Evolutionary conservation across 768 basidiomycete species (phyloP), one percentile per base, ranked within the genome.

Genomic region (Glaciozyma martinii): DNA sequence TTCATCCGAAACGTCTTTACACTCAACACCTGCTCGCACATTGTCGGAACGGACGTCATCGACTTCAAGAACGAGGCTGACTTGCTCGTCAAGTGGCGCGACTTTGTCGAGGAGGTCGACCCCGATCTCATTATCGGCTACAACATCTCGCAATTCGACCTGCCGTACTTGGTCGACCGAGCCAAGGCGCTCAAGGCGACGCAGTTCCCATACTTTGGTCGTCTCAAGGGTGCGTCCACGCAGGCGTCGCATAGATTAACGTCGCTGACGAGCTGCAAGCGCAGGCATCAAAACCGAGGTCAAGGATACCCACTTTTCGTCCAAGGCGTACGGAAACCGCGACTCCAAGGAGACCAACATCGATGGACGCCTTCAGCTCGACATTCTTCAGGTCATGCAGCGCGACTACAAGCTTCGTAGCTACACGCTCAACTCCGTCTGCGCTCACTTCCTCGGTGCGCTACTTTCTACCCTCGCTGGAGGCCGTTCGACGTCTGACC

Each of bases 1-100:
- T 99, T 98, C 77, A 86, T 99, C 66, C 85, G 94, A 19, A 99
- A 99, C 70, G 82, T 98, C 32, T 99, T 98, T 77, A 94, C 94
- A 2, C 83, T 98, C 54, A 93, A 95, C 73, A 85, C 87, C 2
- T 99, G 95, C 75, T 82, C 94, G 3, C 81, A 95, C 74, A 99
- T 99, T 58, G 92, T 95, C 61, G 95, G 95, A n/a, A 94, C 94
- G 0, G 90, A 99, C 76, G 93, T 99, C 1, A 78, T 94, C 42
- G 85, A 85, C 27, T 94, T 85, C 77, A 76, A 86, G 25, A 81
- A 87, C 40, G 95, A 98, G 76, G 76, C 69, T 5, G 77, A 85
- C 30, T 77, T 99, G 80, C 81, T 99, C 60, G 77, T 83, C 50
- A 79, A 80, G n/a, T 99, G 95, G 95, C 81, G 86, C 61, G 85